Evolutionary conservation across 371 early-diverging fungal species (phyloP), one percentile per base, ranked within the genome.

Genomic region (Actinomortierella ambigua): DNA sequence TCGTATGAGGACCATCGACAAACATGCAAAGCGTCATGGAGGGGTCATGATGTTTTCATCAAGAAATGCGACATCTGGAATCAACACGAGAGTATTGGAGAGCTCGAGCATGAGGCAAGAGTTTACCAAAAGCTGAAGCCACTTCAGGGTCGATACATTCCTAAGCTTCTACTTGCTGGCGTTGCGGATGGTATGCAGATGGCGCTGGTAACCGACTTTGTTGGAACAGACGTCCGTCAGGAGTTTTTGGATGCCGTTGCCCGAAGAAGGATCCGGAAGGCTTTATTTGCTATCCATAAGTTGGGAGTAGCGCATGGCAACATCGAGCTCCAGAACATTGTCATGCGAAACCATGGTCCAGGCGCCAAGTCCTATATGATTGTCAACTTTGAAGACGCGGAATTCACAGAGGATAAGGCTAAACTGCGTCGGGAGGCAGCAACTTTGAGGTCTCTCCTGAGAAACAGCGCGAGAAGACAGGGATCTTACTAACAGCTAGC

Each of bases 41-140:
- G 18, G 42, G 57, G 61, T 13, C 18, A 50, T 18, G 53, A 50
- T 3, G 57, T 67, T 28, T 51, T 61, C 14, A 44, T 67, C 3
- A 65, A 59, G 50, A 67, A 67, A 51, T 55, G 58, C 46, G 61
- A 67, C 58, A 53, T 61, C 27, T 61, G 57, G 61, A 61, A 61
- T 40, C 13, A 61, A 41, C 26, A 39, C n/a, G 6, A n/a, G 8
- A 34, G 53, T 17, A 55, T 15, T 15, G 29, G 29, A 2, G 57
- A 57, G 34, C 55, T 71, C 14, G 27, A 46, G 53, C 39, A 65
- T 55, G 71, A 71, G 47, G 58, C 54, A 14, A 28, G 40, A 28
- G 51, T 62, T 11, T 65, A 71, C 40, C 40, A 58, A 18, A 13
- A 22, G 26, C 44, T 71, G 46, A 53, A 44, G 5, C 11, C 8